Conservation (phyloP, 345 rosid genomes). For the Eucalyptus viminalis region DNA sequence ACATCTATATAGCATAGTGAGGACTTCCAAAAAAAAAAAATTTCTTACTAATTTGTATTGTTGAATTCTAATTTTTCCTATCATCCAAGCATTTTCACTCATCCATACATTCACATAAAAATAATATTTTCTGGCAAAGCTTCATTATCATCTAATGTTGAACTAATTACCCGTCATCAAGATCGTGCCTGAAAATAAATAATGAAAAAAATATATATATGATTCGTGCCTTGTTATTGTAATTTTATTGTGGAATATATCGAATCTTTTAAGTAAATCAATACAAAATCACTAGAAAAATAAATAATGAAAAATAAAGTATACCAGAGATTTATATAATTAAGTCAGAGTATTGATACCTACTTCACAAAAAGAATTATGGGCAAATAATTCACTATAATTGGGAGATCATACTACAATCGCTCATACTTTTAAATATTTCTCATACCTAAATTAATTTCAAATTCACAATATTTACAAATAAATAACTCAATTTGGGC, state of each 20-base stretch:
- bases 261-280: too few relatives aligned
- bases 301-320: too few relatives aligned
- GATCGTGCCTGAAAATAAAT: not conserved
- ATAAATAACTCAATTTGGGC: too few relatives aligned
- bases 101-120: not conserved
- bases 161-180: not conserved
- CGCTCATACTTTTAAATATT: not conserved
- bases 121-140: not conserved
- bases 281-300: not conserved
- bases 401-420: rapidly evolving
- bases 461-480: not conserved
- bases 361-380: too few relatives aligned
- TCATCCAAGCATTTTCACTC: not conserved
- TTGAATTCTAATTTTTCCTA: not conserved
- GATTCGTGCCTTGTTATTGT: not conserved
- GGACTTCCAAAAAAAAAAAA: not conserved
- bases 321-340: rapidly evolving
- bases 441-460: not conserved
- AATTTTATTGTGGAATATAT: too few relatives aligned
- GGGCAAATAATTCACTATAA: too few relatives aligned
- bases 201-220: not conserved
- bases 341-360: rapidly evolving
- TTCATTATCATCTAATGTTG: not conserved
- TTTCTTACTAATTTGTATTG: not conserved
- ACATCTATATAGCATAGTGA: not conserved